Conservation (phyloP, 345 rosid species). For the Citrus reticulata region DNA sequence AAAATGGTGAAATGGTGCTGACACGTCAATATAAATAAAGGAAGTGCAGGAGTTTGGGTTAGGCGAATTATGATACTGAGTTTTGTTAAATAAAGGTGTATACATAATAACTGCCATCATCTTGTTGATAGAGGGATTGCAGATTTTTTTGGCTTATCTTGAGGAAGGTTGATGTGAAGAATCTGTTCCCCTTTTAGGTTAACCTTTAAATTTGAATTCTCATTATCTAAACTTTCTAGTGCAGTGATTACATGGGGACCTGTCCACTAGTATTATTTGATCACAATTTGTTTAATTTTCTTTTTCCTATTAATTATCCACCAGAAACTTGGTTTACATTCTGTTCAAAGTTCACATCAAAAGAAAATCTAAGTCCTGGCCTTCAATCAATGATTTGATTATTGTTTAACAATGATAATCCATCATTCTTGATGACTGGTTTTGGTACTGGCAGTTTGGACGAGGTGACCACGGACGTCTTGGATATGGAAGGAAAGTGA, state of each 20-base stretch:
- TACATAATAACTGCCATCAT: background rate
- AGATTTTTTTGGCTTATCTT: background rate
- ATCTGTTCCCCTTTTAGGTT: background rate
- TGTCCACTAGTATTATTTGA: background rate
- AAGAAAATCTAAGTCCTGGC: background rate
- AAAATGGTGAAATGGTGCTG: background rate
- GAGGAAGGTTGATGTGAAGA: background rate
- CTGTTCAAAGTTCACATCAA: background rate
- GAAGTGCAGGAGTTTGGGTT: background rate
- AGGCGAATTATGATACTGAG: background rate
- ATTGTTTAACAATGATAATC: background rate
- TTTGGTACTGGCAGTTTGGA: conserved; percentile 63
- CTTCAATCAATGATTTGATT: background rate
- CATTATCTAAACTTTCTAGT: background rate
- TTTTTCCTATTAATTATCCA: background rate
- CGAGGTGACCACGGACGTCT: conserved; percentile 98
- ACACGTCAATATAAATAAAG: background rate
- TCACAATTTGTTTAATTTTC: background rate
- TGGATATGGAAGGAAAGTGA: conserved; percentile 82
- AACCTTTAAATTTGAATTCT: background rate
- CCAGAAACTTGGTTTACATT: background rate
- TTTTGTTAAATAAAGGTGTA: background rate
- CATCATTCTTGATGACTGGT: background rate
- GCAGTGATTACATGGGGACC: background rate
- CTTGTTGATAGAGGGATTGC: background rate